These are phyloP conservation scores for Neurospora sp. DNA, from an alignment of 495 filamentous ascomycete genomes.

Conservation along the genomic window DNA sequence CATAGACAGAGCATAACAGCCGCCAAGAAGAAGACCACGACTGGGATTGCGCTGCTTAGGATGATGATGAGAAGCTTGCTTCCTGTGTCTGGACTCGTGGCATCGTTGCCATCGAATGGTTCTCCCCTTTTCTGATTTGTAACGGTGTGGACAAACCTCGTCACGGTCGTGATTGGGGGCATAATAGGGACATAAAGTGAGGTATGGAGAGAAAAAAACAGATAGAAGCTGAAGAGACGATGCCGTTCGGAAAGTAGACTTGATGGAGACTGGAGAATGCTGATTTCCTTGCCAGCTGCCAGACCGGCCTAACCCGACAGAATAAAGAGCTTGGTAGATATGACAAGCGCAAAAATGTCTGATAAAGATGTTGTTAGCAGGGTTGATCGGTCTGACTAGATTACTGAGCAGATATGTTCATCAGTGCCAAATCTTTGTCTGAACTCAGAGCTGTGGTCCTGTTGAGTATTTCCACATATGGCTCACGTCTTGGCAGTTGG, in stretches of 20 bases:
- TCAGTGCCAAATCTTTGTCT: neutral
- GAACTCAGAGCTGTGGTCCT: neutral
- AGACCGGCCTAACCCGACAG: neutral
- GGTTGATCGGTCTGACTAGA: neutral
- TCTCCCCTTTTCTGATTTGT: neutral
- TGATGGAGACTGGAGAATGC: neutral
- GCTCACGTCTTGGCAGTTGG: neutral
- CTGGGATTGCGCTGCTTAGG: conserved; percentile 33
- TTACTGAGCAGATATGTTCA: neutral
- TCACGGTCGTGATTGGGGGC: neutral
- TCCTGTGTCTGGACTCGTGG: neutral
- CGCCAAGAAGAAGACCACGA: conserved; percentile 25
- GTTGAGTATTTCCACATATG: neutral
- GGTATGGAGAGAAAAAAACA: neutral
- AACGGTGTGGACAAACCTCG: neutral
- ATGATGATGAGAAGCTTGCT: conserved; percentile 22
- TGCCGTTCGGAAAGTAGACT: neutral
- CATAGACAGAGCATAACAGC: conserved; percentile 20
- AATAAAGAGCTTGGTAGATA: neutral
- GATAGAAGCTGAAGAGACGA: neutral
- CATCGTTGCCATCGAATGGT: neutral
- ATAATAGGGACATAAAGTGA: neutral
- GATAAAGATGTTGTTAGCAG: neutral
- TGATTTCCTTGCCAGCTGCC: neutral
- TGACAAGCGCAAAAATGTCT: neutral